Percentiles rank a stretch among this genome's conserved stretches.
These are phyloP conservation scores for Xylaria palmicola DNA, from an alignment of 495 filamentous ascomycete species.

Conservation along the genomic window DNA sequence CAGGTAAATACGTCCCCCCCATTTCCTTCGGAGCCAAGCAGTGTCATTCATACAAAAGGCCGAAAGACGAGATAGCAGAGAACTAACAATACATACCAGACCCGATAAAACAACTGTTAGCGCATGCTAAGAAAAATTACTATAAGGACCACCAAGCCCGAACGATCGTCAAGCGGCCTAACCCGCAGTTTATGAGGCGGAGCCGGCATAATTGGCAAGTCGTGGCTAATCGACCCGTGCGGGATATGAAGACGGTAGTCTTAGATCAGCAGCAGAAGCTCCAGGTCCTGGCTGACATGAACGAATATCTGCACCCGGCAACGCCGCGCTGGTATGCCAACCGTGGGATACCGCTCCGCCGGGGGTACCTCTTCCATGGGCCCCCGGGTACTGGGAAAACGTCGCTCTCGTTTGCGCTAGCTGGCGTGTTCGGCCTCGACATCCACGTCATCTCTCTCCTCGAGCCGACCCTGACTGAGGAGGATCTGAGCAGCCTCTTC, in stretches of 20 bases:
- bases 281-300: slow-evolving; percentile 73
- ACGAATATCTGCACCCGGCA: slow-evolving; percentile 77
- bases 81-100: slow-evolving; percentile 24
- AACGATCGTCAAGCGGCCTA: slow-evolving; percentile 53
- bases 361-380: slow-evolving; percentile 82
- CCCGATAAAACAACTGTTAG: slow-evolving; percentile 62
- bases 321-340: slow-evolving; percentile 76
- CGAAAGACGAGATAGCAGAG: too few relatives aligned
- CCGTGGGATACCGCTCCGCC: slow-evolving; percentile 85
- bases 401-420: slow-evolving; percentile 62
- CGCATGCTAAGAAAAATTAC: slow-evolving; percentile 54
- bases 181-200: slow-evolving; percentile 28
- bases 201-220: slow-evolving; percentile 57
- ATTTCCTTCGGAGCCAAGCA: neutral
- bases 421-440: slow-evolving; percentile 67
- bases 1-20: slow-evolving; percentile 22
- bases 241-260: slow-evolving; percentile 81
- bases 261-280: slow-evolving; percentile 74
- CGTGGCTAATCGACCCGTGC: slow-evolving; percentile 66
- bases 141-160: slow-evolving; percentile 43
- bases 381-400: slow-evolving; percentile 70
- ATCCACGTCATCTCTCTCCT: slow-evolving; percentile 65
- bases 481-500: slow-evolving; percentile 67
- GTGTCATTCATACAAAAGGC: neutral
- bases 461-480: slow-evolving; percentile 65